Evolutionary conservation across 1,284 basidiomycete genomes (phyloP), one percentile per base, ranked within the genome.

Genomic region (Cryptococcus hybrid): DNA sequence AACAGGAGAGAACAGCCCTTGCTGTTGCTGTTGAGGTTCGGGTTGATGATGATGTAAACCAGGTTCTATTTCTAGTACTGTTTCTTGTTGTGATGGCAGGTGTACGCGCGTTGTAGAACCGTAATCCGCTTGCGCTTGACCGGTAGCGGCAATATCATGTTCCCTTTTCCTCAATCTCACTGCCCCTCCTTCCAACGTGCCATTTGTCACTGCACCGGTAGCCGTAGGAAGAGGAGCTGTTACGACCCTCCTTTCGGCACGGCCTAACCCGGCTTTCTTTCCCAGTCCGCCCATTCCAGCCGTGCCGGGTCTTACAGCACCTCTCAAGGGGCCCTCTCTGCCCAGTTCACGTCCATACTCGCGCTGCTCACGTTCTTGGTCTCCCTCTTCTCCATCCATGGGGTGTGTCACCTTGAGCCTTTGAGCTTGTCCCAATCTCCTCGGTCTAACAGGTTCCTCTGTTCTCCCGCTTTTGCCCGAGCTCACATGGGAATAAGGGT

Each of bases 181-280:
- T 30, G 30, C 30, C 30, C 30, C 30, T 30, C 30, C 30, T 30
- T 30, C 30, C 3, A 30, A 4, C 4, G 30, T 4, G 30, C 30
- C 30, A 30, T 30, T 30, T 30, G 30, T 30, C 30, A 4, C 30
- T 30, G 30, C 30, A 30, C 30, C 30, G 30, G 30, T 30, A 30
- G 30, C 30, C 38, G 39, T 44, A 15, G 58, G 55, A 8, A 18
- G 40, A 36, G 69, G 68, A 42, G 67, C 68, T 39, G 66, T 70
- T 34, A 70, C 65, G 5, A 69, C 63, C 24, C 70, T 54, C 37
- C 68, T 54, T 39, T 65, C 62, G 8, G 70, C 67, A 44, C 66
- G 65, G 42, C 69, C 69, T n/a, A 71, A 47, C 7, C 30, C 40
- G 47, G 40, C 34, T 48, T 55, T 45, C 37, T 18, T 18, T 18